Percentiles rank a stretch among this genome's conserved stretches.
These are phyloP conservation scores for Rugonectria rugulosa DNA, from an alignment of 2,329 filamentous ascomycete species.

Conservation along the genomic window DNA sequence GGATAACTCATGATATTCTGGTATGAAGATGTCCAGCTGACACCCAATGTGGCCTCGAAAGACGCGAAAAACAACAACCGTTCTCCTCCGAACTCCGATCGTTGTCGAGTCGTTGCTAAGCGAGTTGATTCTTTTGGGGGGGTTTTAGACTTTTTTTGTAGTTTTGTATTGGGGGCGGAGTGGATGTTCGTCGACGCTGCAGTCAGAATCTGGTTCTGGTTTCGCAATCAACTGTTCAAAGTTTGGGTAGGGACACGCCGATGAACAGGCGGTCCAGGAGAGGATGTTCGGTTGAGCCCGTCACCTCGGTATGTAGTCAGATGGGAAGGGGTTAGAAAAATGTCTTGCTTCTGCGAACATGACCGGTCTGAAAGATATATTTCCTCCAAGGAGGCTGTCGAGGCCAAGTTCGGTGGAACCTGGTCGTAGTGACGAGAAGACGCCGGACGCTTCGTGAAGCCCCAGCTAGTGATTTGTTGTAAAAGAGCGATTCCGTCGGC, in stretches of 20 bases:
- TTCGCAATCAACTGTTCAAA: slow-evolving; percentile 29
- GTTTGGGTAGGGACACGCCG: slow-evolving; percentile 27
- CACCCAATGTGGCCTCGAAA: slow-evolving; percentile 32
- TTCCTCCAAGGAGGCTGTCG: slow-evolving; percentile 44
- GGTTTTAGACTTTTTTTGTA: slow-evolving; percentile 47
- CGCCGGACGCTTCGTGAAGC: slow-evolving; percentile 40
- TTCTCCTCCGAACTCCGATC: slow-evolving; percentile 40
- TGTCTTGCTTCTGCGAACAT: slow-evolving; percentile 67
- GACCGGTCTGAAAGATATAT: slow-evolving; percentile 46
- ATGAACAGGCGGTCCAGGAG: slow-evolving; percentile 52
- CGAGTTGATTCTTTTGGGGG: slow-evolving; percentile 28
- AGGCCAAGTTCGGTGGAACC: slow-evolving; percentile 42
- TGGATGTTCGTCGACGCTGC: slow-evolving; percentile 32
- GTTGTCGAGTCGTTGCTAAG: slow-evolving; percentile 24
- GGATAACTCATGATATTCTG: slow-evolving; percentile 50
- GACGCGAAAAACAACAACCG: slow-evolving; percentile 33
- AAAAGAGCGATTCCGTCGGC: slow-evolving; percentile 42
- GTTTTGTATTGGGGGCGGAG: slow-evolving; percentile 22
- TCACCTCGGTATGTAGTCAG: slow-evolving; percentile 70
- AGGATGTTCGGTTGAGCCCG: slow-evolving; percentile 56
- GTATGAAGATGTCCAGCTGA: slow-evolving; percentile 45
- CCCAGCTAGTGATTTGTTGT: slow-evolving; percentile 34
- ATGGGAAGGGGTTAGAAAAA: slow-evolving; percentile 62
- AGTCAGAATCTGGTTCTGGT: slow-evolving; percentile 23
- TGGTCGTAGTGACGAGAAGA: slow-evolving; percentile 38